Percentiles rank a stretch among this genome's conserved stretches.
Evolutionary conservation across 306 rosid genomes (phyloP).

Genomic region (Quercus glauca): DNA sequence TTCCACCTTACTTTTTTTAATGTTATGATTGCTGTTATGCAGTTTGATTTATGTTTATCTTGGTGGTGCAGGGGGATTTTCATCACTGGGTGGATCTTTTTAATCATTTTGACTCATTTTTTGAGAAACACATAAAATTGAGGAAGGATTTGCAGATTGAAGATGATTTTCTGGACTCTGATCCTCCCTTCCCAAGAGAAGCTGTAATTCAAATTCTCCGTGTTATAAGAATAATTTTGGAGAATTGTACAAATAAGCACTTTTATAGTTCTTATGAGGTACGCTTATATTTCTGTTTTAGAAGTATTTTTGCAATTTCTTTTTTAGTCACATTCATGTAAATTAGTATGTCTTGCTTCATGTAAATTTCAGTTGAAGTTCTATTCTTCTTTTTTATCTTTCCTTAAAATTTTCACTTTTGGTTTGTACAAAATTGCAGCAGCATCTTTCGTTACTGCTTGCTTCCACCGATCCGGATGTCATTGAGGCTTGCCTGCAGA

Average conservation of each 20-base stretch:
- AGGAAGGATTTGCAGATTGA: slow-evolving; percentile 93
- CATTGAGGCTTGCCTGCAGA: slow-evolving; percentile 90
- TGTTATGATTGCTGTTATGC: slow-evolving; percentile 20
- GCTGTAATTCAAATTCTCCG: slow-evolving; percentile 92
- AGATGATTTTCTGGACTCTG: slow-evolving; percentile 65
- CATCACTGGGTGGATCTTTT: slow-evolving; percentile 99
- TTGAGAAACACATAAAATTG: slow-evolving; percentile 84
- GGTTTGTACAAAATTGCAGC: slow-evolving; percentile 62
- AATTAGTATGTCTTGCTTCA: not conserved
- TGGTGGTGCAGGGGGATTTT: slow-evolving; percentile 84
- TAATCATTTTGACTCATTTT: slow-evolving; percentile 93
- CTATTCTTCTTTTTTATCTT: slow-evolving; percentile 1
- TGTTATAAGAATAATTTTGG: slow-evolving; percentile 83
- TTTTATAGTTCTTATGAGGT: slow-evolving; percentile 97
- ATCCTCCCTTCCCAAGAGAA: slow-evolving; percentile 90
- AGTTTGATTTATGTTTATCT: slow-evolving; percentile 34
- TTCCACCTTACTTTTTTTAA: slow-evolving; percentile 21
- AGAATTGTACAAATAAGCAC: slow-evolving; percentile 94
- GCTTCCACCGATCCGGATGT: slow-evolving; percentile 95
- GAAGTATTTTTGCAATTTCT: not conserved
- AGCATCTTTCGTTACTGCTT: slow-evolving; percentile 94
- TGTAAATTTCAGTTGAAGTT: not conserved
- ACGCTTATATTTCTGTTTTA: slow-evolving; percentile 9
- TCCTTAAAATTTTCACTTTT: slow-evolving; percentile 11
- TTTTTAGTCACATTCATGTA: not conserved